phyloP scores from a whole-genome alignment of 1,284 basidiomycete species.

The Boletus albobrunnescens region DNA sequence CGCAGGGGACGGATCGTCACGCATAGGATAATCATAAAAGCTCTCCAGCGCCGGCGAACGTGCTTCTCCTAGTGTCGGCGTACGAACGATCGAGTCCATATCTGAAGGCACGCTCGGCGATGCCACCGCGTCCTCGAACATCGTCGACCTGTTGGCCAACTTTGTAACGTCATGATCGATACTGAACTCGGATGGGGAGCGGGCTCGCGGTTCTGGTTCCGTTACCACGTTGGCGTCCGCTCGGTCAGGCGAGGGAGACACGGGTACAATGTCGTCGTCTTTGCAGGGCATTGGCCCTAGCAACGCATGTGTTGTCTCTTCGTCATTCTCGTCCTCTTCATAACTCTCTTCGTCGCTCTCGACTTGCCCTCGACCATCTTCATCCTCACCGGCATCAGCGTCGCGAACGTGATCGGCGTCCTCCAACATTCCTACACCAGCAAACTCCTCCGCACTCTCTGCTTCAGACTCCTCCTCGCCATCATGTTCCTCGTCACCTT shows the following conservation, averaged over 20 bases:
- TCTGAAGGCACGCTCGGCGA: conserved; percentile 29
- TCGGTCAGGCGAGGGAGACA: neutral
- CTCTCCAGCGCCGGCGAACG: conserved; percentile 27
- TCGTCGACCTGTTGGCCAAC: neutral
- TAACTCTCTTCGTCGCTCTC: conserved; percentile 15
- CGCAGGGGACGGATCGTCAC: conserved; percentile 28
- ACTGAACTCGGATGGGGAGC: conserved; percentile 9
- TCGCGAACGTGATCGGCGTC: conserved; percentile 8
- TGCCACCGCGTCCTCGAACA: conserved; percentile 18
- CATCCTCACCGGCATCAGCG: conserved; percentile 6
- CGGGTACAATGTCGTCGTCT: conserved; percentile 2
- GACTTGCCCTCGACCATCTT: conserved; percentile 1
- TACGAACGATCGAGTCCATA: conserved; percentile 27
- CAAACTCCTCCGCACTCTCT: conserved; percentile 30
- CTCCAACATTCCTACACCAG: conserved; percentile 15
- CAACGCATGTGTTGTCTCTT: conserved; percentile 32
- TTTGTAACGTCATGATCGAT: neutral
- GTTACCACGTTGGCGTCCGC: conserved; percentile 6
- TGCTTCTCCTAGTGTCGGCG: conserved; percentile 24
- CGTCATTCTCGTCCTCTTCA: conserved; percentile 23
- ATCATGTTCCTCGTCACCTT: conserved; percentile 13
- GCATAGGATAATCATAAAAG: conserved; percentile 27
- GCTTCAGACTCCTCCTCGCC: conserved; percentile 16
- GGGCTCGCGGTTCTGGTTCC: neutral
- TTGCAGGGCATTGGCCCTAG: conserved; percentile 17